Conservation (phyloP, 148 eudicot species). For the Chenopodium berlandieri region DNA sequence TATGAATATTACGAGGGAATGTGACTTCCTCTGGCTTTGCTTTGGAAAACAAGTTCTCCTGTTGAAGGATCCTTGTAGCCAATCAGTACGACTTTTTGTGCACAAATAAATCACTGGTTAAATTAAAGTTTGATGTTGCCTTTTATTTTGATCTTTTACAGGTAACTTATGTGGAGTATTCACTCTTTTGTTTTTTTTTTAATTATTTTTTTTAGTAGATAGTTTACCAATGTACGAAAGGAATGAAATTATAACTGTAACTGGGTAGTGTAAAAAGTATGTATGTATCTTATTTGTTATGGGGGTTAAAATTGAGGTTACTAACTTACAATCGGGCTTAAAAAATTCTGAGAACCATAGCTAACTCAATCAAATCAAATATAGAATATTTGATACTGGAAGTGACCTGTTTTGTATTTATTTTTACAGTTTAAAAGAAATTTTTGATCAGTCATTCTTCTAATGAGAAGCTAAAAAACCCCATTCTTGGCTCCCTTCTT, state of each 20-base stretch:
- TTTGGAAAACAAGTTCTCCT: constrained; percentile 3
- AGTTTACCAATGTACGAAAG: not conserved
- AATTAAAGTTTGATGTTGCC: constrained; percentile 2
- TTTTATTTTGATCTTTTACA: not conserved
- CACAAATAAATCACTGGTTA: not conserved
- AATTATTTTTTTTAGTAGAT: not conserved
- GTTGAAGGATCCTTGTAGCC: constrained; percentile 12
- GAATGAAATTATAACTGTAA: not conserved
- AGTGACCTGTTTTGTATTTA: too few species aligned
- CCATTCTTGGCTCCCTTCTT: too few species aligned
- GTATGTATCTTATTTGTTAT: too few species aligned
- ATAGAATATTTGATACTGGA: too few species aligned
- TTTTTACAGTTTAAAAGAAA: too few species aligned
- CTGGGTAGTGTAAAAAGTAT: too few species aligned
- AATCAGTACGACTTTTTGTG: constrained; percentile 1
- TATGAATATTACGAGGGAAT: constrained; percentile 5
- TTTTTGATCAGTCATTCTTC: too few species aligned
- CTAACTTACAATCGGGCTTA: too few species aligned
- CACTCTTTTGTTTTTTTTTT: not conserved
- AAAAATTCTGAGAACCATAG: too few species aligned
- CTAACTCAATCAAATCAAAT: too few species aligned
- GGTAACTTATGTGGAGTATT: not conserved
- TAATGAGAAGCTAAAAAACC: too few species aligned
- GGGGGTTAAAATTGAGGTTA: too few species aligned
- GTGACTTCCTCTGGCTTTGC: not conserved